phyloP scores from a whole-genome alignment of 2,329 filamentous ascomycete genomes.

The Penicillium corylophilum region DNA sequence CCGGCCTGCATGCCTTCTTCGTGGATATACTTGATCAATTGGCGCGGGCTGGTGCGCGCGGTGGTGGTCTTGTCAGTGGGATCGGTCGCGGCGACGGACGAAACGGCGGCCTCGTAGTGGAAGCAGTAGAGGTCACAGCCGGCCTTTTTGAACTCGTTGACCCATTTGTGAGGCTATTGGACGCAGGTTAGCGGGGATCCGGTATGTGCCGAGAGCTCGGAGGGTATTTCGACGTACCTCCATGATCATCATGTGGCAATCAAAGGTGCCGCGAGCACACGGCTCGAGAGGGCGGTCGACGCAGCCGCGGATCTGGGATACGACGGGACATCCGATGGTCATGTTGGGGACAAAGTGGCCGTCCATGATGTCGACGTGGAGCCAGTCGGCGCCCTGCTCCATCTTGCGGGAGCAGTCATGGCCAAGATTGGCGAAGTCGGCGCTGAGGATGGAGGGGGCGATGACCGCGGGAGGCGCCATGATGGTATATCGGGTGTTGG shows the following conservation, averaged over 20 bases:
- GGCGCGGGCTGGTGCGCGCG: slow-evolving; percentile 73
- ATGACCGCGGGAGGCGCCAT: slow-evolving; percentile 95
- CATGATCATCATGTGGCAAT: slow-evolving; percentile 99
- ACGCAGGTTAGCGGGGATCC: neutral
- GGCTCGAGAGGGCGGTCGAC: slow-evolving; percentile 71
- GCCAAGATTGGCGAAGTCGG: slow-evolving; percentile 88
- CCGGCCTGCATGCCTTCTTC: slow-evolving; percentile 83
- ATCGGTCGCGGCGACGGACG: slow-evolving; percentile 76
- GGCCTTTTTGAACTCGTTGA: slow-evolving; percentile 87
- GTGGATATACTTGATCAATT: slow-evolving; percentile 89
- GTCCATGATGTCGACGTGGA: slow-evolving; percentile 97
- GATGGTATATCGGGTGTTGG: slow-evolving; percentile 22
- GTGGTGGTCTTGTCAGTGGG: slow-evolving; percentile 67
- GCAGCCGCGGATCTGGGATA: slow-evolving; percentile 86
- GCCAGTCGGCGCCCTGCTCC: slow-evolving; percentile 81
- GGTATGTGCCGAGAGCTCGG: slow-evolving; percentile 1
- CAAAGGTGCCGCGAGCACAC: slow-evolving; percentile 85
- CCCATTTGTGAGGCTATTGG: slow-evolving; percentile 92
- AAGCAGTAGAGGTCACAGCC: slow-evolving; percentile 99
- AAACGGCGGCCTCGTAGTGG: slow-evolving; percentile 93
- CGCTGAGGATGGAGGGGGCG: slow-evolving; percentile 95
- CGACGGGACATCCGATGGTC: slow-evolving; percentile 92
- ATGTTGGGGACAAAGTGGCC: slow-evolving; percentile 99
- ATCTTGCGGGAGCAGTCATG: slow-evolving; percentile 86
- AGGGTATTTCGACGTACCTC: slow-evolving; percentile 61